Percentiles rank a stretch among this genome's conserved stretches.
Evolutionary conservation across 805 yeast genomes (phyloP).

Genomic region (Sugiyamaella smithiae): DNA sequence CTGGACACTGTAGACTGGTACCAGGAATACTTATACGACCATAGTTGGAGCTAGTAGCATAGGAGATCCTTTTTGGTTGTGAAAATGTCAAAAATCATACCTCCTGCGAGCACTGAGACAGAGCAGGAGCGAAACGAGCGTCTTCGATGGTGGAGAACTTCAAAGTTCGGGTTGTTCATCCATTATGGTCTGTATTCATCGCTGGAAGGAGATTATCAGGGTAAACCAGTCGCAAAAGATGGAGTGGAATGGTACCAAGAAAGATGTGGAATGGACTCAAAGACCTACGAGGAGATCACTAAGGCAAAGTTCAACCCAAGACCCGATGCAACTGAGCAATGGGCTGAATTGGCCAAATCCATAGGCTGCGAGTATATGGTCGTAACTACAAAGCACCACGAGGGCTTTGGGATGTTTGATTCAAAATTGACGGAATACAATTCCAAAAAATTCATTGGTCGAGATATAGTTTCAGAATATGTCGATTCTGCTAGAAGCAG

Average conservation of each 20-base stretch:
- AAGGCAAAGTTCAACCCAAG: constrained; percentile 10
- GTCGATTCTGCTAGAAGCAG: constrained; percentile 10
- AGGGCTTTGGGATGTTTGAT: constrained; percentile 21
- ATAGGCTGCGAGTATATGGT: constrained; percentile 20
- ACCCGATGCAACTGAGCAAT: constrained; percentile 8
- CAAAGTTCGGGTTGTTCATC: constrained; percentile 22
- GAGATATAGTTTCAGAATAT: constrained; percentile 16
- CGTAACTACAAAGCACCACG: constrained; percentile 22
- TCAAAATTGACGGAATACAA: constrained; percentile 11
- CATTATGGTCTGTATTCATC: constrained; percentile 21
- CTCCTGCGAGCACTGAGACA: constrained; percentile 7
- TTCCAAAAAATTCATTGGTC: constrained; percentile 3
- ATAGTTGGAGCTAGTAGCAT: no score
- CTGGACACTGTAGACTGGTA: no score
- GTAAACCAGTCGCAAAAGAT: constrained; percentile 8
- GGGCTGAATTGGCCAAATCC: constrained; percentile 17
- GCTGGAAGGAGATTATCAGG: constrained; percentile 19
- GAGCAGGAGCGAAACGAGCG: constrained; percentile 3
- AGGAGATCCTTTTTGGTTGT: no score
- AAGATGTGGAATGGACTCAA: constrained; percentile 14
- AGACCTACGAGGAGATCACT: constrained; percentile 15
- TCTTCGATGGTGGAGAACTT: constrained; percentile 21
- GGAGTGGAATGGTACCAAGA: constrained; percentile 21
- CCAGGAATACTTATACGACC: no score
- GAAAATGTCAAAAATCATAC: constrained; percentile 1